A percentile compares a stretch with the other conserved stretches of the same genome.
Conservation (phyloP, 371 early-diverging fungal genomes). For the Mucor plumbeus region DNA sequence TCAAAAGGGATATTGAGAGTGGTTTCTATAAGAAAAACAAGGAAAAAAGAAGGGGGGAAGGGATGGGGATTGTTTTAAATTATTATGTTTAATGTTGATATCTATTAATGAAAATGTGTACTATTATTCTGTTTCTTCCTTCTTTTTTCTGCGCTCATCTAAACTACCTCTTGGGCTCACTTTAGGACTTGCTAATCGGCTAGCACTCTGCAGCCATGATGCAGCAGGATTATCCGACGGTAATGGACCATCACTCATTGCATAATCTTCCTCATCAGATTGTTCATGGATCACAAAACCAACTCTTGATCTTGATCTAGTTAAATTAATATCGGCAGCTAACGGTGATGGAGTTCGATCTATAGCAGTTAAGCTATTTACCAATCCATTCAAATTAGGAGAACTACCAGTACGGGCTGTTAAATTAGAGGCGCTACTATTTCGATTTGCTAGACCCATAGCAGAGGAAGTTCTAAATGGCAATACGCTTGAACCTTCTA, state of each 20-base stretch:
- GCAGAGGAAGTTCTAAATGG: slow-evolving; percentile 36
- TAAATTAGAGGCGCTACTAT: slow-evolving; percentile 30
- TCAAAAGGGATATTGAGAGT: too few relatives aligned
- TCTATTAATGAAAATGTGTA: not conserved
- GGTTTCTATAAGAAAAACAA: too few relatives aligned
- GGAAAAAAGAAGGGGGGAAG: not conserved
- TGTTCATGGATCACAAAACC: slow-evolving; percentile 38
- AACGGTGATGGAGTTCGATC: slow-evolving; percentile 29
- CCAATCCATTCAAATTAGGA: slow-evolving; percentile 28
- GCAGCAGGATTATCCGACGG: slow-evolving; percentile 18
- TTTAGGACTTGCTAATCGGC: slow-evolving; percentile 26
- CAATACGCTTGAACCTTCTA: slow-evolving; percentile 33
- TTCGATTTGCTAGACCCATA: slow-evolving; percentile 37
- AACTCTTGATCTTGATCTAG: slow-evolving; percentile 29
- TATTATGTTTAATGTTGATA: not conserved
- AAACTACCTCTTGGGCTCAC: slow-evolving; percentile 35
- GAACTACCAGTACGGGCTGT: slow-evolving; percentile 34
- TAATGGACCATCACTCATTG: slow-evolving; percentile 23
- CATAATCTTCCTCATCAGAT: slow-evolving; percentile 39
- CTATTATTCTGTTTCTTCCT: slow-evolving; percentile 17
- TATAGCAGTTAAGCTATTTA: not conserved
- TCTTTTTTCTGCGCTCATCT: slow-evolving; percentile 31
- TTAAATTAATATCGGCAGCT: slow-evolving; percentile 10
- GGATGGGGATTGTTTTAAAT: not conserved
- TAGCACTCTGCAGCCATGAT: slow-evolving; percentile 24